A percentile compares a stretch with the other conserved stretches of the same genome.
Conservation (phyloP, 345 rosid species). For the Eucalyptus pauciflora region DNA sequence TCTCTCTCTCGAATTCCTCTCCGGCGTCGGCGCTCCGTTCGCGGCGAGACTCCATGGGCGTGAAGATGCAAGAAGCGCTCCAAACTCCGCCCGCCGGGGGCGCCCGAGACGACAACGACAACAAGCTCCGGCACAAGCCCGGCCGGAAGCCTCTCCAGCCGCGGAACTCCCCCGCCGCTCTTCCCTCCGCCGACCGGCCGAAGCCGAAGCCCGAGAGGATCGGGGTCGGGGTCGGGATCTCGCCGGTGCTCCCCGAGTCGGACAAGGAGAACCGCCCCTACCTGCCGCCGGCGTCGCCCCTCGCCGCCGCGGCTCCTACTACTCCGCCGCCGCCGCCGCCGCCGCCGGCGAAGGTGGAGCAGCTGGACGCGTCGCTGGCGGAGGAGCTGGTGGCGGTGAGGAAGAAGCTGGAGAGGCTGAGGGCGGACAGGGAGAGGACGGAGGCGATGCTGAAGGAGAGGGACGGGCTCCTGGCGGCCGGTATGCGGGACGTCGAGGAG, state of each 20-base stretch:
- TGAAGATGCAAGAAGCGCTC: not conserved
- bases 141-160: slow-evolving; percentile 73
- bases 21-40: not conserved
- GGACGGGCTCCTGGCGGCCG: slow-evolving; percentile 17
- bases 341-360: slow-evolving; percentile 1
- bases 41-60: not conserved
- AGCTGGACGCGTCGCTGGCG: slow-evolving; percentile 52
- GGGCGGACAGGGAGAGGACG: slow-evolving; percentile 44
- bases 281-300: not conserved
- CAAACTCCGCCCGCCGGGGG: not conserved
- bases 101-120: not conserved
- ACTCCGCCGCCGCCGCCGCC: not conserved
- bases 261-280: slow-evolving; percentile 33
- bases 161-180: slow-evolving; percentile 18
- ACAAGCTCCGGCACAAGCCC: slow-evolving; percentile 14
- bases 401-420: slow-evolving; percentile 69
- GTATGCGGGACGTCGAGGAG: slow-evolving; percentile 31
- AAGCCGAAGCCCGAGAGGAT: slow-evolving; percentile 13
- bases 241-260: not conserved
- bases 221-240: too few species aligned
- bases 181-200: not conserved
- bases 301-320: not conserved
- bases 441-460: slow-evolving; percentile 49
- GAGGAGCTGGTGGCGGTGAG: slow-evolving; percentile 72
- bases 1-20: not conserved